These are phyloP conservation scores for Penicillium atrosanguineum DNA, from an alignment of 495 filamentous ascomycete genomes.

Conservation along the genomic window DNA sequence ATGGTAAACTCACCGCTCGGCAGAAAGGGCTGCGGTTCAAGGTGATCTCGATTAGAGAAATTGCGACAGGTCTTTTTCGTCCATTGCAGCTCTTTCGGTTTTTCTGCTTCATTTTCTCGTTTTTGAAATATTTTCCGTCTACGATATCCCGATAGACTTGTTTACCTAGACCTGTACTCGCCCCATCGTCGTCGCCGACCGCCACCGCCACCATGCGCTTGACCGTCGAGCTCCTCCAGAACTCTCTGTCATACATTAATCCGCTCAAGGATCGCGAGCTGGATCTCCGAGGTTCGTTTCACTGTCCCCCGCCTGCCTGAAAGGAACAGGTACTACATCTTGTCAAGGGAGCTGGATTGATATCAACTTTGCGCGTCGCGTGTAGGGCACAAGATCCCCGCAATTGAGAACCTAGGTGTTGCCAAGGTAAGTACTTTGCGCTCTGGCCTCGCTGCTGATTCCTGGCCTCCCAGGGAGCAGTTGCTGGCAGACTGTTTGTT, in stretches of 20 bases:
- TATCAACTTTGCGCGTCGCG: slow-evolving; percentile 57
- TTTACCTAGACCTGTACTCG: not conserved
- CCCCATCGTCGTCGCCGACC: not conserved
- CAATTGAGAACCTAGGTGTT: slow-evolving; percentile 96
- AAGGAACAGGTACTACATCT: slow-evolving; percentile 98
- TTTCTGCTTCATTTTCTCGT: not conserved
- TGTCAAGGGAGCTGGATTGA: slow-evolving; percentile 72
- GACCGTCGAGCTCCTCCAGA: slow-evolving; percentile 87
- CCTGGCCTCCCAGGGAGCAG: not conserved
- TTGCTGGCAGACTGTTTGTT: not conserved
- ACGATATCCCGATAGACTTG: slow-evolving; percentile 2
- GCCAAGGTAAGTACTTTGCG: slow-evolving; percentile 63
- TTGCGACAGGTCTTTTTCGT: slow-evolving; percentile 17
- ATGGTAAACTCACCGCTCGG: slow-evolving; percentile 19
- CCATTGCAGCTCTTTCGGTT: slow-evolving; percentile 10
- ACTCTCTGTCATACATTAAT: slow-evolving; percentile 94
- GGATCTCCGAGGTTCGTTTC: slow-evolving; percentile 95
- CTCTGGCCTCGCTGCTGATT: not conserved
- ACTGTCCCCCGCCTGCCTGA: slow-evolving; percentile 49
- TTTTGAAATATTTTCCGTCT: not conserved
- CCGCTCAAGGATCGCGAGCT: slow-evolving; percentile 96
- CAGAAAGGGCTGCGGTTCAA: slow-evolving; percentile 26
- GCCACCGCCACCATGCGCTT: slow-evolving; percentile 70
- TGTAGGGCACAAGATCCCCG: slow-evolving; percentile 96
- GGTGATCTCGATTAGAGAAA: slow-evolving; percentile 22